A percentile compares a stretch with the other conserved stretches of the same genome.
Evolutionary conservation across 2,329 filamentous ascomycete genomes (phyloP).

Genomic region (Microcyclospora tardicrescens): DNA sequence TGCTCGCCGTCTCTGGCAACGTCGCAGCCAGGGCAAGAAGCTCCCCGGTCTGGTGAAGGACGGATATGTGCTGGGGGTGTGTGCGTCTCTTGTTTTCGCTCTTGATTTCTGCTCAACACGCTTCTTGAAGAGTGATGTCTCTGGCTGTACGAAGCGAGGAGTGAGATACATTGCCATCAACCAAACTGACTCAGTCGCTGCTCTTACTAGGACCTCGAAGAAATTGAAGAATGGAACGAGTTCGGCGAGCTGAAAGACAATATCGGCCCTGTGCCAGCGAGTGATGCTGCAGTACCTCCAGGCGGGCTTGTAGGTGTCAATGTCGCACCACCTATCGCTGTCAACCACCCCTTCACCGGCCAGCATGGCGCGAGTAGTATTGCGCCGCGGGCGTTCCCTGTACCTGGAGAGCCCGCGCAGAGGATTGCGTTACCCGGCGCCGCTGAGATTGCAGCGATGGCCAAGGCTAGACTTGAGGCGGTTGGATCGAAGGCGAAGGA

Average conservation of each 20-base stretch:
- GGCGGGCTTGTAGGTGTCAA: slow-evolving; percentile 16
- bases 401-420: slow-evolving; percentile 11
- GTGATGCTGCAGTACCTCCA: slow-evolving; percentile 12
- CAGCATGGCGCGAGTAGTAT: slow-evolving; percentile 8
- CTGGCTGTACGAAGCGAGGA: too few species aligned
- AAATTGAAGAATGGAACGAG: slow-evolving; percentile 98
- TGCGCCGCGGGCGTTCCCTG: slow-evolving; percentile 13
- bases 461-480: slow-evolving; percentile 1
- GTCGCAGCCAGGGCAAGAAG: slow-evolving; percentile 74
- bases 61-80: slow-evolving; percentile 71
- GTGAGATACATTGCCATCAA: too few species aligned
- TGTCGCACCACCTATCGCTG: slow-evolving; percentile 12
- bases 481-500: slow-evolving; percentile 1
- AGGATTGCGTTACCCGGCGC: slow-evolving; percentile 18
- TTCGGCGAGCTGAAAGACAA: slow-evolving; percentile 88
- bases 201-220: slow-evolving; percentile 60
- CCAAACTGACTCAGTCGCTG: too few species aligned
- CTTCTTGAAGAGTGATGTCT: too few species aligned
- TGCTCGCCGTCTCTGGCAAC: slow-evolving; percentile 77
- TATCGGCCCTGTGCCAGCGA: slow-evolving; percentile 43
- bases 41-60: slow-evolving; percentile 80
- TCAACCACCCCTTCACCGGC: slow-evolving; percentile 8
- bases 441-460: slow-evolving; percentile 19
- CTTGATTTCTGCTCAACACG: too few species aligned
- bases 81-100: slow-evolving; percentile 26